Base-by-base conservation (phyloP, 208 protist species). In the Trypanosoma conorhini region DNA sequence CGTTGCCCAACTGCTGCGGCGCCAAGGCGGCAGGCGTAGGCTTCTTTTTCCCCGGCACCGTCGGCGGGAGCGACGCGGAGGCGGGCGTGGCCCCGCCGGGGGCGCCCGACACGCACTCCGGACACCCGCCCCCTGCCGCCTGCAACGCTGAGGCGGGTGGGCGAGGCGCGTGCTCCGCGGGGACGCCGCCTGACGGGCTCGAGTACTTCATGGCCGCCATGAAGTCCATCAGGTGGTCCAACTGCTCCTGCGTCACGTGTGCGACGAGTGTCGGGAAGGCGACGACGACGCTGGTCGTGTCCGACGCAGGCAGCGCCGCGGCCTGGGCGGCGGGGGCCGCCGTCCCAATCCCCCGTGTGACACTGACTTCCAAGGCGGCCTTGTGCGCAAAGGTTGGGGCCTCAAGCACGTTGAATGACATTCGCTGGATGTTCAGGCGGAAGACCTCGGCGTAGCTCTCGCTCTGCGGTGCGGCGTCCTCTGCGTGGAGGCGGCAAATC, bases 161-260 rank as follows among this genome's bases (percentile, higher is more conserved):
- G 33, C 13, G 9, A 8, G 22, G 21, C 26, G 54, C 19, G 21
- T 15, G 22, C 17, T 77, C 72, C 12, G 31, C 17, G 0, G 28
- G 30, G 12, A 3, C 19, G 59, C 10, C 10, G 59, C 10, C 7
- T 0, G 52, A 12, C 13, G 28, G 24, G 50, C 24, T 48, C 0
- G 22, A 60, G 21, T 42, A 67, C 10, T 85, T 22, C 31, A 91
- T 78, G 7, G 81, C 80, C 0, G 87, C 91, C 5, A 89, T 59
- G 19, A 93, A 76, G 48, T 92, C 85, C 64, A 96, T 77, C 22
- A 85, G 30, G 30, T 82, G 87, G 52, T 84, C 62, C 24, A 84
- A 71, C 74, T 96, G 91, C 33, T 50, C 58, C 56, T 80, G 63
- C 3, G 83, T 74, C 24, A 84, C 12, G 5, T 63, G 67, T 30